Base-by-base conservation (phyloP, 2,329 filamentous ascomycete genomes). In the Ramichloridium luteum region DNA sequence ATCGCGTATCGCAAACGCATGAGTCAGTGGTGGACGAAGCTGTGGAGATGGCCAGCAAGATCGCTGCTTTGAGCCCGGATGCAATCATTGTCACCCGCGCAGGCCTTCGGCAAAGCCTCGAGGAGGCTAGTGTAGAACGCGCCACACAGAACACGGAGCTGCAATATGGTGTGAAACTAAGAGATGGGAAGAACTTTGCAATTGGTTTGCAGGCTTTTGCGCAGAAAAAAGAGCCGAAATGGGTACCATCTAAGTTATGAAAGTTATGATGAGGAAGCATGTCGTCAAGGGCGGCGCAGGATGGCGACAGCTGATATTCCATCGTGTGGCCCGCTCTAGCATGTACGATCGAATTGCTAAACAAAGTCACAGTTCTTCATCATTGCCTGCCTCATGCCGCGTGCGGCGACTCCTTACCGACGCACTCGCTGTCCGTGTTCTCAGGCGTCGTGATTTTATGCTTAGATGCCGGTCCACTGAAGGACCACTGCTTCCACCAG, bases 121-220 rank as follows among this genome's bases (percentile, higher is more conserved):
- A 62, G 52, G 53, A 51, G 23, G 57, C 47, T 3, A 58, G 56
- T 32, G 59, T 64, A 8, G 59, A 64, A 28, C 31, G 51, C 18
- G 54, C 61, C 20, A 47, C 45, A 25, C 60, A 62, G 46, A 34
- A 60, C 12, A 61, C 58, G 1, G 47, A 59, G 17, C 54, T 66
- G 35, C 46, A 56, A 23, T 68, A 60, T 41, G 57, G 51, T 11
- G 48, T 53, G 28, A 47, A 43, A 4, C 43, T 69, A 32, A 44
- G 61, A 27, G 45, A 54, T 18, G 59, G 63, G 0, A 59, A 65
- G 36, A 70, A 70, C 51, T 51, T 65, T n/a, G 48, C 56, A 11
- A 64, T 67, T 38, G 66, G 67, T 1, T 41, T 70, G 31, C 54
- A 49, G 36, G 68, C 68, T 4, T 73, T 72, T 56, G 58, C 59